Evolutionary conservation across 352 stramenopile species (phyloP).

Genomic region (Phytophthora palmivora): DNA sequence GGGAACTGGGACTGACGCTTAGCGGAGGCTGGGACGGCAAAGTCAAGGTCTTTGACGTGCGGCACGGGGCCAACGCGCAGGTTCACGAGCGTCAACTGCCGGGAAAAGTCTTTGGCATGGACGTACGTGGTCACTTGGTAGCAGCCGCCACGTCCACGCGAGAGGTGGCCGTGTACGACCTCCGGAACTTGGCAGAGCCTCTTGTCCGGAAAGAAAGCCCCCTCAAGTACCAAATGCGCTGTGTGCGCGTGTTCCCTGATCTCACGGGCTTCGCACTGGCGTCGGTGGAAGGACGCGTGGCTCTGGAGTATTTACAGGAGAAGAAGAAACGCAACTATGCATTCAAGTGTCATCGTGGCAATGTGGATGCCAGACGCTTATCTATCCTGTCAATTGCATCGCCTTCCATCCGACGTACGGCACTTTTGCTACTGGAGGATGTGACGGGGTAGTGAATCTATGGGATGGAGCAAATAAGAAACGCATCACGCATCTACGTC

Average conservation of each 20-base stretch:
- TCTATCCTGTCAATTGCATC: slow-evolving; percentile 97
- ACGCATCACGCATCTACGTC: slow-evolving; percentile 87
- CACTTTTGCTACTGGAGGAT: slow-evolving; percentile 96
- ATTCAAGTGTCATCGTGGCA: slow-evolving; percentile 98
- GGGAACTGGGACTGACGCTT: slow-evolving; percentile 57
- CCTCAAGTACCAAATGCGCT: slow-evolving; percentile 94
- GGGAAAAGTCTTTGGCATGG: slow-evolving; percentile 79
- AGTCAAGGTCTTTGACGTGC: slow-evolving; percentile 73
- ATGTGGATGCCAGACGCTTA: slow-evolving; percentile 80
- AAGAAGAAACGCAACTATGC: slow-evolving; percentile 91
- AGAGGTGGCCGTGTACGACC: slow-evolving; percentile 81
- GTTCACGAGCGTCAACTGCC: slow-evolving; percentile 52
- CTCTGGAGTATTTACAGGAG: slow-evolving; percentile 95
- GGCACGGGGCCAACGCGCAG: slow-evolving; percentile 56
- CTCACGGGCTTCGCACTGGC: slow-evolving; percentile 90
- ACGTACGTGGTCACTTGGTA: slow-evolving; percentile 62
- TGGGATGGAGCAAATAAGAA: slow-evolving; percentile 98
- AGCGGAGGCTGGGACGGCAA: slow-evolving; percentile 76
- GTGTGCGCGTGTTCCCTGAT: slow-evolving; percentile 75
- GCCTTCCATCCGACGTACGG: slow-evolving; percentile 94
- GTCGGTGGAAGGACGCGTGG: slow-evolving; percentile 97
- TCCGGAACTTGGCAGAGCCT: slow-evolving; percentile 75
- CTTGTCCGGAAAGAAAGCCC: slow-evolving; percentile 77
- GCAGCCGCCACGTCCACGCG: slow-evolving; percentile 64
- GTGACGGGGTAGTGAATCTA: slow-evolving; percentile 92